These are phyloP conservation scores for Venturia nashicola DNA, from an alignment of 2,329 filamentous ascomycete species.

Conservation along the genomic window DNA sequence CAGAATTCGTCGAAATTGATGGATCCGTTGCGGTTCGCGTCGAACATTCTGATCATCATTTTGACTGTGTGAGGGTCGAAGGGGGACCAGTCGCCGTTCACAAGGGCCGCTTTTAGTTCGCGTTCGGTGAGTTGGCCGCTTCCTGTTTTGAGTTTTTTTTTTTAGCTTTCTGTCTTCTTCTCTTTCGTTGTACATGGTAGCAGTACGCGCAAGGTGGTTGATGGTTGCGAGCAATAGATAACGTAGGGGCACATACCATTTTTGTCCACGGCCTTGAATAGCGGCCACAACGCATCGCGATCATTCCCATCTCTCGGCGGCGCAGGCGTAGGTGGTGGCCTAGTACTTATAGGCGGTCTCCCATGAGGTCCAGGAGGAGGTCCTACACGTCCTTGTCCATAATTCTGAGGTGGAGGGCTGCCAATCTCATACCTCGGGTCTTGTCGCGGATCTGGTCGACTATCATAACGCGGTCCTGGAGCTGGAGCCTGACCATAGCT, in stretches of 20 bases:
- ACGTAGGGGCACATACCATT: constrained; percentile 40
- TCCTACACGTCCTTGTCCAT: constrained; percentile 28
- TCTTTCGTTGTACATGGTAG: not conserved
- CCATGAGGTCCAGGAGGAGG: constrained; percentile 51
- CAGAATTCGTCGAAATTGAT: constrained; percentile 96
- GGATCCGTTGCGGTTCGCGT: constrained; percentile 74
- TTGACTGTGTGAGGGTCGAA: constrained; percentile 90
- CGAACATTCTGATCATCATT: constrained; percentile 99
- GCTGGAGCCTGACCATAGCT: not conserved
- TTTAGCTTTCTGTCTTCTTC: not conserved
- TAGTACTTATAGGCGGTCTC: constrained; percentile 44
- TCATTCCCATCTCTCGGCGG: constrained; percentile 48
- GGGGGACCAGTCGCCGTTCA: constrained; percentile 90
- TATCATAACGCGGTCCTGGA: constrained; percentile 16
- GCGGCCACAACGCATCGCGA: constrained; percentile 59
- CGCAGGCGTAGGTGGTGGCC: constrained; percentile 35
- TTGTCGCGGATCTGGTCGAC: constrained; percentile 14
- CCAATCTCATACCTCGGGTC: constrained; percentile 26
- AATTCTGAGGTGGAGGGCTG: constrained; percentile 35
- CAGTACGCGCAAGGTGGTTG: not conserved
- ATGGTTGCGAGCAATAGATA: too few relatives aligned
- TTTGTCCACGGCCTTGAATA: constrained; percentile 88
- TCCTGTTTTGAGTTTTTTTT: constrained; percentile 35
- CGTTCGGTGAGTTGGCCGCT: constrained; percentile 73
- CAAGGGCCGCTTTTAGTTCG: constrained; percentile 79